Percentiles rank a stretch among this genome's conserved stretches.
Conservation (phyloP, 129 eudicot genomes). For the Helichrysum umbraculigerum region DNA sequence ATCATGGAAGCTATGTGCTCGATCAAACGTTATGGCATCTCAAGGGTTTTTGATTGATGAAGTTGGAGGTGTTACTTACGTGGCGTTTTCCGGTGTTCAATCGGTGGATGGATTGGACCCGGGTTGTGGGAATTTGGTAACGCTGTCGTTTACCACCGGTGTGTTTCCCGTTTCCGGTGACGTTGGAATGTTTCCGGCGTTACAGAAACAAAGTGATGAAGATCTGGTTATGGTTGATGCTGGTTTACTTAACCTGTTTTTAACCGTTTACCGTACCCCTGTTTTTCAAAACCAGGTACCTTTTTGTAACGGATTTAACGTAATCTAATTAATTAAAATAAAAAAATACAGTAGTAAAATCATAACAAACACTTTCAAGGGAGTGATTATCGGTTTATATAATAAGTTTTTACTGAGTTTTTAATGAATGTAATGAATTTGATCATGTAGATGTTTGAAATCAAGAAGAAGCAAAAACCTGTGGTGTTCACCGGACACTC, state of each 20-base stretch:
- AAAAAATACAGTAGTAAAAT: too few relatives aligned
- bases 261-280: constrained; percentile 37
- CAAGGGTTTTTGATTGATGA: constrained; percentile 37
- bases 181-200: constrained; percentile 48
- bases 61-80: constrained; percentile 46
- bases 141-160: constrained; percentile 25
- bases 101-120: constrained; percentile 39
- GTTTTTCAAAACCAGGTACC: constrained; percentile 66
- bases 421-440: background rate
- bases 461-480: constrained; percentile 56
- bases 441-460: constrained; percentile 53
- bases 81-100: constrained; percentile 72
- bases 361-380: too few relatives aligned
- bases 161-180: constrained; percentile 3
- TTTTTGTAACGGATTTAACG: background rate
- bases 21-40: constrained; percentile 47
- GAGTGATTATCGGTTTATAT: too few relatives aligned
- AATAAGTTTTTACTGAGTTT: too few relatives aligned
- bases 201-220: constrained; percentile 28
- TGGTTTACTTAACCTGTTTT: constrained; percentile 59
- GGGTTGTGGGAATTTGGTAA: constrained; percentile 42
- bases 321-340: too few relatives aligned
- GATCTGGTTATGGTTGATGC: constrained; percentile 60
- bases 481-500: constrained; percentile 86
- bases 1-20: constrained; percentile 67